Conservation (phyloP, 2,329 filamentous ascomycete genomes). For the Diplodia seriata region DNA sequence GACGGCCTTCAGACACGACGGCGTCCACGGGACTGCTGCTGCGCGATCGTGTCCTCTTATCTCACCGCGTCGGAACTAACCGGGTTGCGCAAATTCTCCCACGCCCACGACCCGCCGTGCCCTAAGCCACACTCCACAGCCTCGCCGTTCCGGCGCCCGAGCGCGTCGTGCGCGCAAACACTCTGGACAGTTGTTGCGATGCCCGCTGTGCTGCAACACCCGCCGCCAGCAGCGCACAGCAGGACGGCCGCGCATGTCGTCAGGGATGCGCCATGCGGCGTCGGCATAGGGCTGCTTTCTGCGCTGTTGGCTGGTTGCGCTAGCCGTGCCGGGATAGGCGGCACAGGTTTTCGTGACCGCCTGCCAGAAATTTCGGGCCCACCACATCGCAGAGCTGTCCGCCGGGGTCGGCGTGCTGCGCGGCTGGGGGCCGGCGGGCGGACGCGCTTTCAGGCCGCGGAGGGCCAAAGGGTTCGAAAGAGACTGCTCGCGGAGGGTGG, state of each 20-base stretch:
- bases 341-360: conserved; percentile 25
- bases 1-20: conserved; percentile 28
- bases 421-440: neutral
- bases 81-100: conserved; percentile 19
- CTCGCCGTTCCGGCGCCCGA: neutral
- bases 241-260: conserved; percentile 9
- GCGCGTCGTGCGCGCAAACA: neutral
- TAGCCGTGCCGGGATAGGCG: conserved; percentile 29
- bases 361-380: conserved; percentile 27
- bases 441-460: neutral
- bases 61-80: conserved; percentile 27
- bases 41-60: conserved; percentile 14
- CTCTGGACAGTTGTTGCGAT: neutral
- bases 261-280: conserved; percentile 19
- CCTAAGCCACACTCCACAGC: conserved; percentile 21
- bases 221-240: neutral
- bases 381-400: conserved; percentile 21
- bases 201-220: neutral
- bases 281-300: conserved; percentile 31
- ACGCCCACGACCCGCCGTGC: conserved; percentile 5
- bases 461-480: conserved; percentile 18
- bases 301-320: conserved; percentile 20
- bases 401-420: neutral
- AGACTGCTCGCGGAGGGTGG: conserved; percentile 1
- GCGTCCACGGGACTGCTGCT: conserved; percentile 18